Conservation (phyloP, 805 yeast genomes). For the Ogataea parapolymorpha region DNA sequence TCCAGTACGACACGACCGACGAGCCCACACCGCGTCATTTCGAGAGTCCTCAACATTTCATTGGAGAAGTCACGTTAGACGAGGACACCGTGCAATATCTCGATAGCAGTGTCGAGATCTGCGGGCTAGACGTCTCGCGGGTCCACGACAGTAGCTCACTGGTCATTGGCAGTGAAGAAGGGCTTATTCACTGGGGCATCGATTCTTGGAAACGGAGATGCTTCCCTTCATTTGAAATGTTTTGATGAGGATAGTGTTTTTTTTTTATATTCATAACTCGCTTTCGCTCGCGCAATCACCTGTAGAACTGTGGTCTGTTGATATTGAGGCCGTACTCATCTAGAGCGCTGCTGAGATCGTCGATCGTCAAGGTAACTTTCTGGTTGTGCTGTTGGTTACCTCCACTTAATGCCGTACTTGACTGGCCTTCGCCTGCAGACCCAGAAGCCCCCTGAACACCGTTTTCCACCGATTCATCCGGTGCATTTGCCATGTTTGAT, state of each 20-base stretch:
- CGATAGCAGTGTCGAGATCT: conserved; percentile 40
- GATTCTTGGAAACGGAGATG: conserved; percentile 62
- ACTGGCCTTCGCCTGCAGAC: conserved; percentile 18
- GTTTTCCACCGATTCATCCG: conserved; percentile 28
- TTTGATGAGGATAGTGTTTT: conserved; percentile 28
- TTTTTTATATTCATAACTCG: conserved; percentile 1
- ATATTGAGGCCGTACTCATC: conserved; percentile 82
- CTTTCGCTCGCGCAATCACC: conserved; percentile 38
- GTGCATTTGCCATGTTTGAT: conserved; percentile 34
- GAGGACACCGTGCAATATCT: conserved; percentile 11
- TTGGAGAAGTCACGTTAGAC: neutral
- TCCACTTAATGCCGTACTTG: conserved; percentile 8
- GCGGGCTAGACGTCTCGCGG: conserved; percentile 60
- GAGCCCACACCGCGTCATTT: neutral
- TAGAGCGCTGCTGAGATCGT: conserved; percentile 87
- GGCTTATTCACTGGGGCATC: conserved; percentile 66
- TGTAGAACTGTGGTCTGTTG: conserved; percentile 89
- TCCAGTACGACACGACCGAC: neutral
- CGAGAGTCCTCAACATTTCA: neutral
- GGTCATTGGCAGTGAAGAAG: conserved; percentile 63
- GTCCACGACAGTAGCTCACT: conserved; percentile 44
- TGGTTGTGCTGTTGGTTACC: conserved; percentile 27
- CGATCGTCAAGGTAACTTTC: conserved; percentile 86
- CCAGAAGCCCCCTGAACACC: conserved; percentile 19
- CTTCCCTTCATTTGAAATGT: conserved; percentile 51